Conservation (phyloP, 2,329 filamentous ascomycete genomes). For the Trichoderma harzianum region DNA sequence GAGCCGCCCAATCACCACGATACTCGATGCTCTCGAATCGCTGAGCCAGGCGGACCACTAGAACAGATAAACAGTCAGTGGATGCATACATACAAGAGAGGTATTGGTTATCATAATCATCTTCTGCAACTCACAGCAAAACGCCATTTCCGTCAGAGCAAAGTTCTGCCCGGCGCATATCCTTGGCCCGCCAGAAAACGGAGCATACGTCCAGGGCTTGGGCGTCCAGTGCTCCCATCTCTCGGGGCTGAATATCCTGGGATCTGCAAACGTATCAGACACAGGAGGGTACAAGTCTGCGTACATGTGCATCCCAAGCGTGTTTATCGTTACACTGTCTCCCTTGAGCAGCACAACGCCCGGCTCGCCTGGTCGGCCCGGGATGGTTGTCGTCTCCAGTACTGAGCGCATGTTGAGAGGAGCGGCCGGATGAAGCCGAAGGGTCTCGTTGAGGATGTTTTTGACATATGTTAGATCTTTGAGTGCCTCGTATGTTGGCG, state of each 20-base stretch:
- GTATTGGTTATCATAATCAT: background rate
- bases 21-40: conserved; percentile 54
- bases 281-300: conserved; percentile 45
- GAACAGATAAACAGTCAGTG: background rate
- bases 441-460: conserved; percentile 69
- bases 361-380: conserved; percentile 26
- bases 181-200: conserved; percentile 50
- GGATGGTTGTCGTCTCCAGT: conserved; percentile 20
- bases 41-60: conserved; percentile 51
- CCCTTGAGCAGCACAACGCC: conserved; percentile 45
- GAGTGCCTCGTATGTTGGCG: conserved; percentile 73
- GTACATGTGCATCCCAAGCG: conserved; percentile 50
- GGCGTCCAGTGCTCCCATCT: conserved; percentile 51
- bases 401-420: conserved; percentile 69
- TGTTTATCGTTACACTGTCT: conserved; percentile 48
- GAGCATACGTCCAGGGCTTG: conserved; percentile 52
- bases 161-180: conserved; percentile 59
- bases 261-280: conserved; percentile 36
- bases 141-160: conserved; percentile 57
- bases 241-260: conserved; percentile 46
- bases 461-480: conserved; percentile 84
- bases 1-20: conserved; percentile 41
- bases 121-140: conserved; percentile 34
- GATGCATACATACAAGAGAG: background rate
- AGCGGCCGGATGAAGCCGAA: conserved; percentile 73